Evolutionary conservation across 495 filamentous ascomycete species (phyloP).

Genomic region (Apiosordaria backusii): DNA sequence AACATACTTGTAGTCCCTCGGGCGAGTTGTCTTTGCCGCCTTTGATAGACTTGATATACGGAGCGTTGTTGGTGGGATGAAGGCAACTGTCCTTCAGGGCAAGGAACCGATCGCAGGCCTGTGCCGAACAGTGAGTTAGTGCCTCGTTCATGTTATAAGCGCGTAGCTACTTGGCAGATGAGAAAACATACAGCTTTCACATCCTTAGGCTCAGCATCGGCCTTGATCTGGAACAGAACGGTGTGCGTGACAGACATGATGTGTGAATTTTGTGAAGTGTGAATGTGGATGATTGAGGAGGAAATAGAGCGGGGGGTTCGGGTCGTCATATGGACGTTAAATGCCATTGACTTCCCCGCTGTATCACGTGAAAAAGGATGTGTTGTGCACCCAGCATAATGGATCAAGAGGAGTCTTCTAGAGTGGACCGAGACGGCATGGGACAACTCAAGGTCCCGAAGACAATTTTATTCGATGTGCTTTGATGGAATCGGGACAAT

Average conservation of each 20-base stretch:
- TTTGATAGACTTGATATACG: conserved; percentile 57
- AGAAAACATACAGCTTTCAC: conserved; percentile 47
- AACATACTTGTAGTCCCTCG: conserved; percentile 59
- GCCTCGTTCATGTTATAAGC: neutral
- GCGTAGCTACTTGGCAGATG: neutral
- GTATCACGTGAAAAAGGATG: neutral
- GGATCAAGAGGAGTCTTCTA: neutral
- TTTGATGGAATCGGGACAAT: too few species aligned
- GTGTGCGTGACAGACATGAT: conserved; percentile 57
- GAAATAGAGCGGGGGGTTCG: too few species aligned
- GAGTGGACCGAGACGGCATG: too few species aligned
- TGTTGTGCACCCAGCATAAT: neutral
- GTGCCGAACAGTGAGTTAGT: neutral
- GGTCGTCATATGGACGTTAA: neutral
- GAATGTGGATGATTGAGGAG: neutral
- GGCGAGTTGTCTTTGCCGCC: conserved; percentile 63
- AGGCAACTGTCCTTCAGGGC: conserved; percentile 45
- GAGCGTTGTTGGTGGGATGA: conserved; percentile 45
- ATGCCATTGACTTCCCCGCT: neutral
- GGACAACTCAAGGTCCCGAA: too few species aligned
- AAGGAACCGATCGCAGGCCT: conserved; percentile 31
- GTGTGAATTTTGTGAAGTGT: neutral
- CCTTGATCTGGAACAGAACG: conserved; percentile 61
- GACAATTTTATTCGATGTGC: too few species aligned
- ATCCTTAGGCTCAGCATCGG: conserved; percentile 35